These are phyloP conservation scores for Narthecium ossifragum DNA, from an alignment of 106 monocot genomes.

Conservation along the genomic window DNA sequence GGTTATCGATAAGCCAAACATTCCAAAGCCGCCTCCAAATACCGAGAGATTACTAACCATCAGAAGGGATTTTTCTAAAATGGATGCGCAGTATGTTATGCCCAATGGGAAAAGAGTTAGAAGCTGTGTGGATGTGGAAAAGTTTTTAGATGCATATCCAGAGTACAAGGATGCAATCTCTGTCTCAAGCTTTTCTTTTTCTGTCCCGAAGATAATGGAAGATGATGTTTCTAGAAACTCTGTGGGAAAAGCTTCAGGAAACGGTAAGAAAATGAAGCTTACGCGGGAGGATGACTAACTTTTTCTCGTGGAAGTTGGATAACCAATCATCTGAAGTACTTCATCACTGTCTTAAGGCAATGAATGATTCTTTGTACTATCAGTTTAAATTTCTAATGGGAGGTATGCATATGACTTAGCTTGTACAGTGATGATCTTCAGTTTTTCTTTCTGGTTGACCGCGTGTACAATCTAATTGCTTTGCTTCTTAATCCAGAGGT, in stretches of 20 bases:
- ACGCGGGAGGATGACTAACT: neutral
- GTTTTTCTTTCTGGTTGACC: no score
- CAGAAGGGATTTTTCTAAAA: conserved; percentile 66
- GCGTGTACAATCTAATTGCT: no score
- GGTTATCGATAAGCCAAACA: conserved; percentile 83
- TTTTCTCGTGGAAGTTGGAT: neutral
- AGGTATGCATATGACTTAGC: no score
- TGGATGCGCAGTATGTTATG: conserved; percentile 71
- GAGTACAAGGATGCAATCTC: conserved; percentile 47
- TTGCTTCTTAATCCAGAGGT: no score
- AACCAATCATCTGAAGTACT: no score
- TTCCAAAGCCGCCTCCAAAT: conserved; percentile 62
- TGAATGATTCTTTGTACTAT: no score
- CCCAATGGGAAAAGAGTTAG: conserved; percentile 81
- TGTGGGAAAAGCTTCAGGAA: conserved; percentile 14
- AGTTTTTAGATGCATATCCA: conserved; percentile 61
- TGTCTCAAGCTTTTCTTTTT: conserved; percentile 37
- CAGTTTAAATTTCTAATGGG: no score
- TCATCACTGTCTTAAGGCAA: no score
- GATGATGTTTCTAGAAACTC: conserved; percentile 37
- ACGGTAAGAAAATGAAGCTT: conserved; percentile 33
- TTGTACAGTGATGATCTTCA: no score
- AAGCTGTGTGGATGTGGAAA: conserved; percentile 51
- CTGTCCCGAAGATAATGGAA: conserved; percentile 48
- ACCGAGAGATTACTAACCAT: conserved; percentile 41